Percentiles rank a stretch among this genome's conserved stretches.
These are phyloP conservation scores for Rhizopogon roseolus DNA, from an alignment of 768 basidiomycete genomes.

Conservation along the genomic window DNA sequence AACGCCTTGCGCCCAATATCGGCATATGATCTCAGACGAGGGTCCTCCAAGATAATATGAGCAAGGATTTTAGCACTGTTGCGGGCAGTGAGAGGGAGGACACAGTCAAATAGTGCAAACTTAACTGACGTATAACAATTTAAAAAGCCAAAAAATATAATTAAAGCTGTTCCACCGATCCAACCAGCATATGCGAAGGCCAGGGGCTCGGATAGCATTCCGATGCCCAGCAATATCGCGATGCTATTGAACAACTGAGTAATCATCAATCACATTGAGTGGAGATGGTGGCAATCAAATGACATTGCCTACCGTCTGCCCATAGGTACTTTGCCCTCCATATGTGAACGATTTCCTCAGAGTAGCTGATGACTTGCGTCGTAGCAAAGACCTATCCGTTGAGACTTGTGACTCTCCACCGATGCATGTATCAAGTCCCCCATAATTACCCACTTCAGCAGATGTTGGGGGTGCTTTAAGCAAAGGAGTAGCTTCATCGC, in stretches of 20 bases:
- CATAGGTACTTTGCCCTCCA: slow-evolving; percentile 63
- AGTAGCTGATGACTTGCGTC: neutral
- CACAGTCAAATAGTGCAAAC: neutral
- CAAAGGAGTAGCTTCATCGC: slow-evolving; percentile 33
- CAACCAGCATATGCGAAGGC: slow-evolving; percentile 93
- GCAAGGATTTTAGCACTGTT: slow-evolving; percentile 84
- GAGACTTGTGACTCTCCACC: neutral
- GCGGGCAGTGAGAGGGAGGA: slow-evolving; percentile 2
- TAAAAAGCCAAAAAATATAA: slow-evolving; percentile 71
- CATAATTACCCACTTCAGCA: neutral
- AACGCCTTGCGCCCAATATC: slow-evolving; percentile 91
- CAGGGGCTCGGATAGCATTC: slow-evolving; percentile 84
- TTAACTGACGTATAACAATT: slow-evolving; percentile 83
- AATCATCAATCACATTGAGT: slow-evolving; percentile 4
- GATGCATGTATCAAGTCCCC: too few species aligned
- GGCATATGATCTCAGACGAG: slow-evolving; percentile 72
- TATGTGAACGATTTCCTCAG: slow-evolving; percentile 24
- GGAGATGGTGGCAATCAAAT: neutral
- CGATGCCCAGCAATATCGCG: slow-evolving; percentile 82
- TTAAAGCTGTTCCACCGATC: slow-evolving; percentile 69
- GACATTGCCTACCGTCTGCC: slow-evolving; percentile 53
- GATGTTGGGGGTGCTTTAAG: slow-evolving; percentile 25
- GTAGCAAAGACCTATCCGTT: neutral
- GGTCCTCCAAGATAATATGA: slow-evolving; percentile 64
- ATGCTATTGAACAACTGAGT: slow-evolving; percentile 82